Evolutionary conservation across 2,329 filamentous ascomycete genomes (phyloP), one percentile per base, ranked within the genome.

Genomic region (Phyllosticta paracitricarpa): DNA sequence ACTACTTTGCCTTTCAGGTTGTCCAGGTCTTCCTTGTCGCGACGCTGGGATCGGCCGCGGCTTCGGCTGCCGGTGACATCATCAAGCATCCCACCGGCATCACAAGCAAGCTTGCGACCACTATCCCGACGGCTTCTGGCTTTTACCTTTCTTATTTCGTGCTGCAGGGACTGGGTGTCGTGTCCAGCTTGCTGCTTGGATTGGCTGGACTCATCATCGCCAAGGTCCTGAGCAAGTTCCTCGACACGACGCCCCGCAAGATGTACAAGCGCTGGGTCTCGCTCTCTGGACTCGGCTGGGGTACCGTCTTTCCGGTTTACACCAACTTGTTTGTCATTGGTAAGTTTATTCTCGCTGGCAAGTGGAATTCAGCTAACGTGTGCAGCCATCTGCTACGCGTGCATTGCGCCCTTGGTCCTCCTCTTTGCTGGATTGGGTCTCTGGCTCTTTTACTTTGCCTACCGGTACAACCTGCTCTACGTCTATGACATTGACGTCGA

Each of bases 101-200:
- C 6, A 84, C 90, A 0, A 75, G 72, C 0, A 75, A 95, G 51
- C 80, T 96, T 3, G 87, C 91, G 0, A 69, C 79, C 17, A 88
- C 89, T 62, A 79, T 99, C 5, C 94, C 94, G 19, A 86, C 84
- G 61, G 86, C 91, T 0, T 92, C 91, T 63, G 97, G 96, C 76
- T 95, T 97, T 71, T 99, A 97, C 74, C 87, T 97, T 22, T 90
- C 88, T 0, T 99, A 97, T 76, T 95, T 99, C 66, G 84, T 97
- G 33, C 84, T 99, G 2, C 94, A 97, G 74, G 95, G 93, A 35
- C 75, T 97, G 62, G 87, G 87, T 1, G 85, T 93, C 64, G 88
- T 91, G 3, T 82, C 89, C 0, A 83, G 86, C 55, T 83, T 89
- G 1, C 75, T 97, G 4, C 79, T 95, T 2, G 90, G 95, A 67